Percentiles rank a stretch among this genome's conserved stretches.
Conservation (phyloP, 805 yeast species). For the Yamadazyma olivae region DNA sequence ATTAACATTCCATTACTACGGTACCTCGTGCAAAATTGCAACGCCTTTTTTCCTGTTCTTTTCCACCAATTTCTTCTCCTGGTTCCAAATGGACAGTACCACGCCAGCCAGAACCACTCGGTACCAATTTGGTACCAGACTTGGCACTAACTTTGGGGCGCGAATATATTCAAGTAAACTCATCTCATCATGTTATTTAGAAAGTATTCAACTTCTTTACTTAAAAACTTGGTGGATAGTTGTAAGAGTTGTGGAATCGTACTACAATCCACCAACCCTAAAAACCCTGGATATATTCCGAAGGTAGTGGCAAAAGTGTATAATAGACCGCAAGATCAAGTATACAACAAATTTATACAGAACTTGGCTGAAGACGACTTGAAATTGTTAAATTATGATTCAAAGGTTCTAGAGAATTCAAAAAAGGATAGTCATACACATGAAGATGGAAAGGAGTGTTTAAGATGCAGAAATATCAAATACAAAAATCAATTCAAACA, state of each 20-base stretch:
- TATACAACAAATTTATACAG: constrained; percentile 16
- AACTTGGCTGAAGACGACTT: constrained; percentile 18
- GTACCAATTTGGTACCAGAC: too few species aligned
- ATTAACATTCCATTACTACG: too few species aligned
- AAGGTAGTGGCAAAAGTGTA: constrained; percentile 3
- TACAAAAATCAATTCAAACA: constrained; percentile 24
- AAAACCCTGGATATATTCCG: constrained; percentile 9
- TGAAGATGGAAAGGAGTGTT: constrained; percentile 39
- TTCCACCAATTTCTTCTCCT: too few species aligned
- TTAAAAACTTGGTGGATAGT: constrained; percentile 12
- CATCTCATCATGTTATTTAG: too few species aligned
- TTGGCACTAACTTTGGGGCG: too few species aligned
- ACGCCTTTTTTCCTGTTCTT: too few species aligned
- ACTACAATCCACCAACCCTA: constrained; percentile 35
- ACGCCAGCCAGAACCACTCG: too few species aligned
- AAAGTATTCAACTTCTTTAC: too few species aligned
- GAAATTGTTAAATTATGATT: constrained; percentile 4
- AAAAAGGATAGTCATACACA: not conserved
- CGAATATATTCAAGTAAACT: too few species aligned
- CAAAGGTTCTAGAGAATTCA: not conserved
- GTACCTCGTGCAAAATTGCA: too few species aligned
- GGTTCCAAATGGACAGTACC: too few species aligned
- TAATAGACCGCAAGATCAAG: constrained; percentile 21
- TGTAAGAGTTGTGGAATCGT: constrained; percentile 61
- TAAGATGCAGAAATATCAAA: constrained; percentile 50